These are phyloP conservation scores for Xanthoconium stramineum DNA, from an alignment of 768 basidiomycete genomes.

Conservation along the genomic window DNA sequence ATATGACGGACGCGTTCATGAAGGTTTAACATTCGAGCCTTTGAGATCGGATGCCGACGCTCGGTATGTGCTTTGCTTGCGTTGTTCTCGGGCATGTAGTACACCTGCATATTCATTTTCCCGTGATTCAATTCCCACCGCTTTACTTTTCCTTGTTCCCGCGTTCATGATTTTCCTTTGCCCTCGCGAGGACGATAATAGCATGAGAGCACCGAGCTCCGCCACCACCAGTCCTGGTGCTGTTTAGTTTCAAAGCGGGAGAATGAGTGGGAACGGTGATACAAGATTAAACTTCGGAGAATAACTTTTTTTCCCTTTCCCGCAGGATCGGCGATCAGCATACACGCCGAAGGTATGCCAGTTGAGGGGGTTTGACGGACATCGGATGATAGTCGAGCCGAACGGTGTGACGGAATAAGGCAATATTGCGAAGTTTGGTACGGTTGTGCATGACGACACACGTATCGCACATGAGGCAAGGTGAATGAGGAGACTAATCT, in stretches of 20 bases:
- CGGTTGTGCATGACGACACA: neutral
- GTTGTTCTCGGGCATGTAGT: neutral
- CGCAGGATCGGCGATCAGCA: neutral
- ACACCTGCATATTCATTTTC: neutral
- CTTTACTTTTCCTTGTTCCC: neutral
- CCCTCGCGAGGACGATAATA: neutral
- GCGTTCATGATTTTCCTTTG: neutral
- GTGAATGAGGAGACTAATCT: neutral
- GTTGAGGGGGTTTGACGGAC: neutral
- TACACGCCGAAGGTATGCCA: too few species aligned
- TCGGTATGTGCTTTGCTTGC: neutral
- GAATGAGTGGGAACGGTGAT: neutral
- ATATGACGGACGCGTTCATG: slow-evolving; percentile 23
- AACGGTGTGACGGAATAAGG: too few species aligned
- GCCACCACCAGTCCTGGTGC: too few species aligned
- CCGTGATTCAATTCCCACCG: neutral
- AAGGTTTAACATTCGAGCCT: slow-evolving; percentile 1
- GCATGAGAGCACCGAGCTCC: neutral
- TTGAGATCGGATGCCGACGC: neutral
- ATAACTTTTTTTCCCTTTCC: neutral
- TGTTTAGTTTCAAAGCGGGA: neutral
- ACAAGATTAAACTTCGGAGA: neutral
- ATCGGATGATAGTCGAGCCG: neutral
- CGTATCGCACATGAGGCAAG: neutral
- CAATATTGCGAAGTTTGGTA: too few species aligned